Evolutionary conservation across 1,284 basidiomycete species (phyloP).

Genomic region (Ustilago esculenta): DNA sequence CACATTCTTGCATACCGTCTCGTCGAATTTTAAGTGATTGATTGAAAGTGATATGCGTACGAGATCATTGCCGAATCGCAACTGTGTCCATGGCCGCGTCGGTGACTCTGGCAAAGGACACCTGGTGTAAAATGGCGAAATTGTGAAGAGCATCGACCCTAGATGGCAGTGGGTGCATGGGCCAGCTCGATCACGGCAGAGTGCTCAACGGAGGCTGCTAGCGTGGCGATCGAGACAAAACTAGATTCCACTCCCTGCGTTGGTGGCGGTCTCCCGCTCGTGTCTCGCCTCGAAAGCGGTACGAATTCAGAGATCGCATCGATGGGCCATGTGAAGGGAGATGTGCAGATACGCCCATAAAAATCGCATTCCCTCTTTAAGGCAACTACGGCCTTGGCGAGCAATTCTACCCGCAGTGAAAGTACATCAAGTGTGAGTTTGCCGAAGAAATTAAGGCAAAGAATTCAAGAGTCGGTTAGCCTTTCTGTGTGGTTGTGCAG

Average conservation of each 20-base stretch:
- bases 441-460: too few species aligned
- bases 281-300: neutral
- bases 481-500: too few species aligned
- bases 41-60: too few species aligned
- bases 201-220: conserved; percentile 21
- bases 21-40: too few species aligned
- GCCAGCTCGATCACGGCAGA: conserved; percentile 4
- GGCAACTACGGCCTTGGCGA: conserved; percentile 22
- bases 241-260: neutral
- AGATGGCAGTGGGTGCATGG: neutral
- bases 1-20: too few species aligned
- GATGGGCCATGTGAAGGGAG: conserved; percentile 33
- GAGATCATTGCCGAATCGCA: too few species aligned
- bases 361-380: conserved; percentile 18
- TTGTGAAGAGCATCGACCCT: neutral
- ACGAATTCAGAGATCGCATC: conserved; percentile 27
- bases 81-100: too few species aligned
- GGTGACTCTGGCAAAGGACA: too few species aligned
- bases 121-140: too few species aligned
- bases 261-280: neutral
- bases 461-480: too few species aligned
- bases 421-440: too few species aligned
- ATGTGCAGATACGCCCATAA: conserved; percentile 29
- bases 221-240: conserved; percentile 15
- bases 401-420: too few species aligned